Conservation (phyloP, 306 rosid genomes). For the Castanea sativa region DNA sequence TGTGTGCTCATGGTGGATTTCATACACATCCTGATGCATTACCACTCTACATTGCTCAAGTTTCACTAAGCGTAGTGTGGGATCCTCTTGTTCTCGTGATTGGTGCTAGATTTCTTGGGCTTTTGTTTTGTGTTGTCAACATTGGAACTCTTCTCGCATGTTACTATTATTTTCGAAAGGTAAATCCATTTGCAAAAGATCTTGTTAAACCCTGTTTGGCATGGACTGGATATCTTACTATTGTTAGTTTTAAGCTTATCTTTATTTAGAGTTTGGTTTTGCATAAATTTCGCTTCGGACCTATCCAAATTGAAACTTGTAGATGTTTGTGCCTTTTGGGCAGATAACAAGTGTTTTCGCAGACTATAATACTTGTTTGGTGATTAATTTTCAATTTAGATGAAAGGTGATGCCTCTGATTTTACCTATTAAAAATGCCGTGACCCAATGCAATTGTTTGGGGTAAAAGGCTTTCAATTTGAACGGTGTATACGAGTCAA, state of each 20-base stretch:
- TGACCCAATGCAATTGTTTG: too few relatives aligned
- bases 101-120: conserved; percentile 36
- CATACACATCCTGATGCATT: conserved; percentile 35
- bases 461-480: too few relatives aligned
- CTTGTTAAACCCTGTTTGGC: conserved; percentile 48
- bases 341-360: too few relatives aligned
- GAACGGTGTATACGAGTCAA: too few relatives aligned
- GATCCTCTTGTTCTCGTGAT: conserved; percentile 55
- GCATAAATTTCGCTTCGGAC: background rate
- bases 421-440: too few relatives aligned
- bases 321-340: background rate
- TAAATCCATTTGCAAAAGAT: conserved; percentile 58
- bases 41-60: conserved; percentile 45
- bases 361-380: too few relatives aligned
- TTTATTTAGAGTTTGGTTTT: conserved; percentile 19
- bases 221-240: conserved; percentile 41
- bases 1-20: conserved; percentile 83
- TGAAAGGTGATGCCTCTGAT: too few relatives aligned
- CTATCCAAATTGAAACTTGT: background rate
- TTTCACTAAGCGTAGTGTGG: conserved; percentile 53
- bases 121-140: conserved; percentile 29
- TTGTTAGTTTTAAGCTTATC: conserved; percentile 32
- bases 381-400: too few relatives aligned
- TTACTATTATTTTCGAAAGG: conserved; percentile 36
- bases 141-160: conserved; percentile 42